Base-by-base conservation (phyloP, 129 eudicot species). In the Glebionis coronaria region DNA sequence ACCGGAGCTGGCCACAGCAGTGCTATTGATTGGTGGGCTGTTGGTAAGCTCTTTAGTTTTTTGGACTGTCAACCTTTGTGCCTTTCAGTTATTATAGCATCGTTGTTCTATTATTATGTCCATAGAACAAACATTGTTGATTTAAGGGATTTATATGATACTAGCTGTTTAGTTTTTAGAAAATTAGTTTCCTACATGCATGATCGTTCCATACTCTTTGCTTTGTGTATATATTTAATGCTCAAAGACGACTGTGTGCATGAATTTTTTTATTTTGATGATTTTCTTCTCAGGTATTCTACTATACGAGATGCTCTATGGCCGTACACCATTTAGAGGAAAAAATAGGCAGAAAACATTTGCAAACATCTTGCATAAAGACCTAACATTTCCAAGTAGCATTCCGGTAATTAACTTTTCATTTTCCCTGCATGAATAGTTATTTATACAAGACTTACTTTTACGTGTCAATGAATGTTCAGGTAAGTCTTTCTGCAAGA, bases 11-110 rank as follows among this genome's bases (percentile, higher is more conserved):
- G 99, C 62, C 99, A 93, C 75, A 86, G 85, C 69, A 93, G 99
- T 73, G 99, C 99, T 44, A 89, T 93, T 64, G 99, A 93, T 78
- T 93, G 99, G 99, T 93, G 99, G 99, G 90, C 97, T 80, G 84
- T 93, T 16, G 99, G 99, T 93, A 82, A 83, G 95, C 57, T 59
- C 54, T 40, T 55, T 15, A 40, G 52, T 45, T 38, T 4, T 7
- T 40, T 66, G 18, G 6, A 15, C 45, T 49, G 3, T 16, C 16
- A 27, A n/a, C 61, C 12, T 56, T 2, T 18, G 12, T 56, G 61
- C 12, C 23, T 20, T 21, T 55, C 28, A 55, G 19, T 11, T 9
- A 19, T 11, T 21, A 21, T 56, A 19, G 2, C 19, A 20, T 55
- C n/a, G 20, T 11, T 52, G 5, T 52, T 31, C 40, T 31, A 31